Percentiles rank a stretch among this genome's conserved stretches.
Evolutionary conservation across 345 rosid species (phyloP).

Genomic region (Eucalyptus urophylla): DNA sequence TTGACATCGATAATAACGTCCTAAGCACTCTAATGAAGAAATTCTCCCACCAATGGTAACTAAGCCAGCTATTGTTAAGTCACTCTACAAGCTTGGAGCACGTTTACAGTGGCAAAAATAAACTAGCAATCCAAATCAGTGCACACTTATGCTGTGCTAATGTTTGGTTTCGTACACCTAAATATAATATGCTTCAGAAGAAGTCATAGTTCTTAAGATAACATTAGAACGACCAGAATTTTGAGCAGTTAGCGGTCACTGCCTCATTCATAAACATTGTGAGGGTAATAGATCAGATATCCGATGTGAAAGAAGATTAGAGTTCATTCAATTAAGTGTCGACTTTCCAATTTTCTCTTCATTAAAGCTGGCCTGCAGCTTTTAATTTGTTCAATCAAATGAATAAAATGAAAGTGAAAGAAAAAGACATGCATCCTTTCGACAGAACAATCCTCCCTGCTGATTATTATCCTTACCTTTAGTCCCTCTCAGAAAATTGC

Average conservation of each 20-base stretch:
- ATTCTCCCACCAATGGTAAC: not conserved
- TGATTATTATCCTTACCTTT: fast-evolving
- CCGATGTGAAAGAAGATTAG: not conserved
- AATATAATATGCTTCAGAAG: not conserved
- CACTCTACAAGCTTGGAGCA: not conserved
- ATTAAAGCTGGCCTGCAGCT: fast-evolving
- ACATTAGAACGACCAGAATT: not conserved
- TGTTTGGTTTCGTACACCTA: not conserved
- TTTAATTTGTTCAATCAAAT: not conserved
- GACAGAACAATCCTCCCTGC: not conserved
- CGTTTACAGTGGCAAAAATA: not conserved
- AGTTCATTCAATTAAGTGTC: not conserved
- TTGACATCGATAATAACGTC: not conserved
- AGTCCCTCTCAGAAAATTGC: fast-evolving
- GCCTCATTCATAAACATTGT: not conserved
- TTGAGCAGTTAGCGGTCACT: not conserved
- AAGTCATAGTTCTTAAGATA: not conserved
- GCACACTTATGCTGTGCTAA: not conserved
- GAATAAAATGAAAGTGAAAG: not conserved
- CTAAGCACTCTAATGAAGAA: not conserved
- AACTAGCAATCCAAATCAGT: not conserved
- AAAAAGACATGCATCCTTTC: fast-evolving
- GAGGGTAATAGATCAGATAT: not conserved
- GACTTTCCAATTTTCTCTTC: not conserved
- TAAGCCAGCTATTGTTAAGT: not conserved